Evolutionary conservation across 1,284 basidiomycete genomes (phyloP), one percentile per base, ranked within the genome.

Genomic region (Trametes hirsuta): DNA sequence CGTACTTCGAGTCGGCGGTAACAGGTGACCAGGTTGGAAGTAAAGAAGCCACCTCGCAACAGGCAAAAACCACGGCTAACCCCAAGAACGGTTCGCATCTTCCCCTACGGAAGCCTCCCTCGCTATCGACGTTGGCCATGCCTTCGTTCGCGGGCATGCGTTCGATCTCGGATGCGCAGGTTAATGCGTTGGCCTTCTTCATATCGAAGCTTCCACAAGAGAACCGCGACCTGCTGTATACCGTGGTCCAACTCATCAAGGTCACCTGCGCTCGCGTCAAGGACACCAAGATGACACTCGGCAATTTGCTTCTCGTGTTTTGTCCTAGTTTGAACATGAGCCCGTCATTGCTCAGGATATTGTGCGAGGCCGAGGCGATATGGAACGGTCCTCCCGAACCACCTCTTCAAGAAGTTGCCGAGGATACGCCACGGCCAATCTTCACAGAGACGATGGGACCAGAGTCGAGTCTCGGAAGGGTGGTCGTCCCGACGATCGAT

Each of bases 241-340:
- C 91, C 1, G 84, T 93, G 24, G 81, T 84, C 14, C 88, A 93
- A 58, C 77, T 93, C 42, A 89, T 93, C 66, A 84, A 81, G 53
- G 84, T 81, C 41, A 92, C 90, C 2, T 84, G 88, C 0, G 78
- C 77, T 55, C 80, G 81, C 57, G 81, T 79, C 65, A 82, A 80
- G 64, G 83, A 85, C 69, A 94, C 91, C 37, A 92, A 91, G 78
- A 94, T 94, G 92, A 90, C 91, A 1, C 71, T 94, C 65, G 88
- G 87, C 70, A 94, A 94, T 69, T 72, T 94, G 64, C 75, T 94
- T 25, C 76, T 93, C 47, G 85, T 94, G 53, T 87, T 94, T 71
- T 92, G 88, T 66, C 92, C 92, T 30, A 93, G 88, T 69, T 75
- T 94, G 68, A 86, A 84, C 69, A 88, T 94, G 83, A 90, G 81